Evolutionary conservation across 306 rosid species (phyloP), one percentile per base, ranked within the genome.

Genomic region (Dicorynia guianensis): DNA sequence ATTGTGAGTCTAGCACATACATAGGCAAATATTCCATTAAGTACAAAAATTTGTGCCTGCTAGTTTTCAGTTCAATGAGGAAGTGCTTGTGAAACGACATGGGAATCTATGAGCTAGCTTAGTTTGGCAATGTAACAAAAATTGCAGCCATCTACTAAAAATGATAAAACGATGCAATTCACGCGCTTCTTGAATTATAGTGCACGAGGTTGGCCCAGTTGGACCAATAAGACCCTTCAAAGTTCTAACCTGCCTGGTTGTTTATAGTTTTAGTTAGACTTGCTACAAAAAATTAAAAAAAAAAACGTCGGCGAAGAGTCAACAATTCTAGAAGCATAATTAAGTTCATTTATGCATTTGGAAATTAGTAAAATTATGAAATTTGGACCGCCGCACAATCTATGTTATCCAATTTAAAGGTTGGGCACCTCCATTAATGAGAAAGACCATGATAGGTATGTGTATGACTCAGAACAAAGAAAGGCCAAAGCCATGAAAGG

Each of bases 101-200:
- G 54, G 83, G 84, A 85, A 86, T 86, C 74, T 73, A 20, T 83
- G 79, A 67, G 74, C 80, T 73, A 77, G 76, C 81, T 64, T 80
- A 10, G 71, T 74, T 80, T 50, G 75, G 87, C 80, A 72, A 75
- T 67, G 68, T 47, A 76, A 73, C 79, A 52, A 69, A 67, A 70
- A 58, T 71, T 79, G 68, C 44, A 12, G 68, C 76, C 43, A 61
- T 56, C 70, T 56, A 49, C 52, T 58, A n/a, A 6, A 42, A 14
- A 20, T 18, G 66, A 40, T 78, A 30, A 64, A 76, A 69, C 53
- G 44, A 57, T 55, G 52, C 20, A 69, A 30, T 50, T 82, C 85
- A 86, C 83, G 69, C 80, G 81, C 74, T 36, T 69, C 55, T 49
- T 70, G n/a, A n/a, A n/a, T n/a, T 34, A 61, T 43, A 30, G 38